Percentiles rank a stretch among this genome's conserved stretches.
Evolutionary conservation across 257 asterid species (phyloP).

Genomic region (Linderniella brevidens): DNA sequence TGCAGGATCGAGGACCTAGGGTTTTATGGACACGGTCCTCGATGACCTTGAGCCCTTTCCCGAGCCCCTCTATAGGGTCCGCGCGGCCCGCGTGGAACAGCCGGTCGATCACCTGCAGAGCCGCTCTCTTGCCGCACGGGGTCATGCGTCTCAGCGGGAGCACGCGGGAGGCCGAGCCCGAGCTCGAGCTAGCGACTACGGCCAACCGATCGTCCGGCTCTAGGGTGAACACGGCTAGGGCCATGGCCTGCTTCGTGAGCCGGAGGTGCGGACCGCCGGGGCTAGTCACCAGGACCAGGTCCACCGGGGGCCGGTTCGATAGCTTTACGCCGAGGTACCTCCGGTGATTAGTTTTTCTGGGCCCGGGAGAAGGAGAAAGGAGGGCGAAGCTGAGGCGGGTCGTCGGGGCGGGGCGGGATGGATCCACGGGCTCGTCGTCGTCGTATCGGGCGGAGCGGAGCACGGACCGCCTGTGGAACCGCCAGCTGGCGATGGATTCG

Average conservation of each 20-base stretch:
- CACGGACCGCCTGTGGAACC: slow-evolving; percentile 76
- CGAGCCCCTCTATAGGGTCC: slow-evolving; percentile 67
- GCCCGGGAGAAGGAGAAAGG: slow-evolving; percentile 3
- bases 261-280: slow-evolving; percentile 78
- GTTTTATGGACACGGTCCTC: slow-evolving; percentile 62
- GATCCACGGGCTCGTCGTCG: slow-evolving; percentile 70
- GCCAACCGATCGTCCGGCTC: slow-evolving; percentile 65
- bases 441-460: slow-evolving; percentile 73
- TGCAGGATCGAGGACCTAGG: slow-evolving; percentile 52
- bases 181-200: slow-evolving; percentile 57
- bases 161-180: slow-evolving; percentile 39
- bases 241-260: slow-evolving; percentile 89
- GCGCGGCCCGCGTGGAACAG: slow-evolving; percentile 57
- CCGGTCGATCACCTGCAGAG: slow-evolving; percentile 48
- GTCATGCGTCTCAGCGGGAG: slow-evolving; percentile 65
- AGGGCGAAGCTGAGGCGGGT: slow-evolving; percentile 65
- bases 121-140: slow-evolving; percentile 39
- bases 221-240: slow-evolving; percentile 54
- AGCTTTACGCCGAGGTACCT: slow-evolving; percentile 30
- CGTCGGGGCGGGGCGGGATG: slow-evolving; percentile 30
- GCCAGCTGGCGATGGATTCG: slow-evolving; percentile 69
- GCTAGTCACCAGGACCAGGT: slow-evolving; percentile 65
- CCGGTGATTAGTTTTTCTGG: slow-evolving; percentile 6
- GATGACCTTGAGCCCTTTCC: slow-evolving; percentile 69
- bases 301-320: slow-evolving; percentile 58